phyloP scores from a whole-genome alignment of 2,329 filamentous ascomycete genomes.

The Trichoderma arundinaceum region DNA sequence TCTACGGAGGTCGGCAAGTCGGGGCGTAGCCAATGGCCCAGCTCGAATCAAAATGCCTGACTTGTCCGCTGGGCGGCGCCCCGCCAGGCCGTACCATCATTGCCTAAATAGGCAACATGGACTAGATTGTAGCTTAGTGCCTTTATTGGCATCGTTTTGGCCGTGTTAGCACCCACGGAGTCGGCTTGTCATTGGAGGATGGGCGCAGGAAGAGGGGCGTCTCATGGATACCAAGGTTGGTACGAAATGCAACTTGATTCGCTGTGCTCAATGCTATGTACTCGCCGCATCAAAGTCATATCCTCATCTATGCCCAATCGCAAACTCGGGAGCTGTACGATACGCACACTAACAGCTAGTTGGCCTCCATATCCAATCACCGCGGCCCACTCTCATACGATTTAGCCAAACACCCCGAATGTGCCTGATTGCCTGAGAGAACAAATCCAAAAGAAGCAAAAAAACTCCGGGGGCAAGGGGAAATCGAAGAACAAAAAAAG shows the following conservation, averaged over 20 bases:
- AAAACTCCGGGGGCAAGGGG: no score
- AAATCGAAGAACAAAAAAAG: neutral
- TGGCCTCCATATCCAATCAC: neutral
- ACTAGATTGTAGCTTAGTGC: neutral
- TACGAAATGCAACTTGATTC: neutral
- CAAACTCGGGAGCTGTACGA: no score
- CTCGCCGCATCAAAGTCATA: neutral
- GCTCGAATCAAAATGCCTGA: conserved; percentile 3
- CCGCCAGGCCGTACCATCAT: neutral
- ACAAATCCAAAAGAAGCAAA: neutral
- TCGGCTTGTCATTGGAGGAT: no score
- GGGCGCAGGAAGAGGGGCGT: no score
- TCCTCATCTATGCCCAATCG: neutral
- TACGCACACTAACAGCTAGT: neutral
- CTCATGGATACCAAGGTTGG: neutral
- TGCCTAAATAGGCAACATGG: neutral
- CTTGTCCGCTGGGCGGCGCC: neutral
- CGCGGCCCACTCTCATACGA: neutral
- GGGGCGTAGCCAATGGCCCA: no score
- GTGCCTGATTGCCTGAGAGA: neutral
- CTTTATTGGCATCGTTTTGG: no score
- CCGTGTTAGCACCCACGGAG: no score
- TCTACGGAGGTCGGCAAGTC: no score
- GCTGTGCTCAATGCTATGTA: neutral
- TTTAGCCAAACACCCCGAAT: neutral